Percentiles rank a stretch among this genome's conserved stretches.
These are phyloP conservation scores for Fabrea salina DNA, from an alignment of 169 alveolate genomes.

Conservation along the genomic window DNA sequence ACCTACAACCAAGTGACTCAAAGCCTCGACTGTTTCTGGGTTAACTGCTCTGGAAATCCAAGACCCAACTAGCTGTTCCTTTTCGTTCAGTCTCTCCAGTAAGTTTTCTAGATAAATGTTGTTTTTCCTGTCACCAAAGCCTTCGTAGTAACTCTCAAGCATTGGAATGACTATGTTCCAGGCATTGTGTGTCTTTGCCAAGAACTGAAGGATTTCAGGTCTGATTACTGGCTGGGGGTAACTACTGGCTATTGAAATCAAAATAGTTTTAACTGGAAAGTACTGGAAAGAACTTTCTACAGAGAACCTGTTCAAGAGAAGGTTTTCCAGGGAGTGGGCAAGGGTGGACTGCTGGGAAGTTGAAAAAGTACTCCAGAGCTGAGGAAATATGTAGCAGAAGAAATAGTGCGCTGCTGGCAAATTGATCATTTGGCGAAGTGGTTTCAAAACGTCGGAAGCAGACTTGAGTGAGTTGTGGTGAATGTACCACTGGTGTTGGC, in stretches of 20 bases:
- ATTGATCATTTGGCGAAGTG: background rate
- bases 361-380: conserved; percentile 21
- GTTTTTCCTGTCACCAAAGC: background rate
- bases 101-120: background rate
- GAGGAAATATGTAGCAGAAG: conserved; percentile 14
- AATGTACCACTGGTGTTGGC: conserved; percentile 13
- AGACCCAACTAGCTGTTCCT: background rate
- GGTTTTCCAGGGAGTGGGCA: background rate
- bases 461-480: background rate
- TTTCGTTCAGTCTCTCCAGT: background rate
- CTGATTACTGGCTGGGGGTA: conserved; percentile 16
- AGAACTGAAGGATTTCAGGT: conserved; percentile 25
- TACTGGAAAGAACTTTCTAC: background rate
- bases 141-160: background rate
- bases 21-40: background rate
- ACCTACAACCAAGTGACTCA: background rate
- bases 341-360: background rate
- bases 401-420: background rate
- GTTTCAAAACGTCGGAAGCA: background rate
- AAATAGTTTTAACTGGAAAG: conserved; percentile 21
- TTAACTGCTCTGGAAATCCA: background rate
- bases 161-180: conserved; percentile 26
- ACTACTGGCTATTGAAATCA: conserved; percentile 10
- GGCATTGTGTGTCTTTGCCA: conserved; percentile 24
- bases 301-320: background rate